phyloP scores from a whole-genome alignment of 106 monocot species.

The Apostasia ramifera region DNA sequence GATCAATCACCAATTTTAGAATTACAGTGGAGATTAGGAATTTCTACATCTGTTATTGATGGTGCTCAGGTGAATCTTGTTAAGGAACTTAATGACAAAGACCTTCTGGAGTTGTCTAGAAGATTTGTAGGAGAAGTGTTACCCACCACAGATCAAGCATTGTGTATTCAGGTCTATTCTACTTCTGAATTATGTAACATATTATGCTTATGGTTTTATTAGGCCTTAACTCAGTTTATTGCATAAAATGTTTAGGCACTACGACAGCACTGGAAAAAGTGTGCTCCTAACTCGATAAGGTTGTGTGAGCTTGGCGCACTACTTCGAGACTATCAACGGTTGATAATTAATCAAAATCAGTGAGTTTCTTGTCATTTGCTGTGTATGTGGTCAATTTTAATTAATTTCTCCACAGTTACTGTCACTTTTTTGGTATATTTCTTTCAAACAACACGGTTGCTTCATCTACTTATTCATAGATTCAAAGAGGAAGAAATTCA shows the following conservation, averaged over 20 bases:
- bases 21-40: conserved; percentile 60
- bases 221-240: background rate
- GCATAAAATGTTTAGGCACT: conserved; percentile 35
- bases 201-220: background rate
- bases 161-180: conserved; percentile 54
- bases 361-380: conserved; percentile 16
- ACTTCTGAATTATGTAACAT: background rate
- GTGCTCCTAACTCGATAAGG: conserved; percentile 48
- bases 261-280: conserved; percentile 74
- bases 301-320: conserved; percentile 75
- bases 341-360: conserved; percentile 43
- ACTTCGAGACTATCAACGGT: conserved; percentile 91
- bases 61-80: conserved; percentile 21
- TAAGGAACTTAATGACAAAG: conserved; percentile 62
- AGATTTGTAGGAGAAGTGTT: conserved; percentile 49
- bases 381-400: no score
- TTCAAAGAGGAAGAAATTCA: no score
- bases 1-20: conserved; percentile 41
- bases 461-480: no score
- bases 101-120: conserved; percentile 62
- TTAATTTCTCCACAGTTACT: background rate
- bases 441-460: background rate
- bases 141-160: conserved; percentile 32
- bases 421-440: background rate
- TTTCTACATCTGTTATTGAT: conserved; percentile 34